These are phyloP conservation scores for Epichloe sylvatica DNA, from an alignment of 2,329 filamentous ascomycete species.

Conservation along the genomic window DNA sequence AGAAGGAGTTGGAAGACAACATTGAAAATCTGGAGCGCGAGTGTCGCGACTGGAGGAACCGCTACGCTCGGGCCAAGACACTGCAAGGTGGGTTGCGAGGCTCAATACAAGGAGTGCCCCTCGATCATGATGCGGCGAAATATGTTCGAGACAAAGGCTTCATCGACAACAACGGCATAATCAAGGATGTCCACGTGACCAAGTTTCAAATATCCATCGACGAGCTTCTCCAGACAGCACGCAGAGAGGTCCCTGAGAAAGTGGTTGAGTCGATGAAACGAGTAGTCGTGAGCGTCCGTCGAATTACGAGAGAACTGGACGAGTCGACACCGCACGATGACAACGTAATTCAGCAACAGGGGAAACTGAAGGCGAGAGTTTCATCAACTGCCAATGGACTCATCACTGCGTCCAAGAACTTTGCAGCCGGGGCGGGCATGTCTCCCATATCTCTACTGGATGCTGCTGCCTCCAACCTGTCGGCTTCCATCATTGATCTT, in stretches of 20 bases:
- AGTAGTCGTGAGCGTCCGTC: slow-evolving; percentile 68
- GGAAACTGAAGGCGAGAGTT: slow-evolving; percentile 64
- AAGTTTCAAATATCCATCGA: slow-evolving; percentile 92
- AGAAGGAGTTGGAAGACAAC: slow-evolving; percentile 62
- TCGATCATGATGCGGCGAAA: slow-evolving; percentile 56
- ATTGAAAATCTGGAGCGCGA: slow-evolving; percentile 69
- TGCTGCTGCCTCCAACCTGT: slow-evolving; percentile 81
- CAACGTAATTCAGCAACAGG: slow-evolving; percentile 41
- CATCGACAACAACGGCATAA: slow-evolving; percentile 56
- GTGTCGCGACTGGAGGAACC: slow-evolving; percentile 77
- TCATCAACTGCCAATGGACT: slow-evolving; percentile 92
- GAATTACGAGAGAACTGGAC: slow-evolving; percentile 71
- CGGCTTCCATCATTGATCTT: slow-evolving; percentile 73
- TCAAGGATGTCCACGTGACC: slow-evolving; percentile 86
- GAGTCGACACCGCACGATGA: slow-evolving; percentile 40
- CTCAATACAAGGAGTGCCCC: slow-evolving; percentile 61
- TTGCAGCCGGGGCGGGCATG: slow-evolving; percentile 65
- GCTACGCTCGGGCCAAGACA: slow-evolving; percentile 78
- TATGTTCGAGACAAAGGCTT: slow-evolving; percentile 54
- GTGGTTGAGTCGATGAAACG: slow-evolving; percentile 78
- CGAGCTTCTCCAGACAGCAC: slow-evolving; percentile 67
- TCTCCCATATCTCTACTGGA: slow-evolving; percentile 89
- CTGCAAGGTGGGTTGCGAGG: slow-evolving; percentile 71
- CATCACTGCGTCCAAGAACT: slow-evolving; percentile 90
- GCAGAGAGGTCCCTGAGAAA: slow-evolving; percentile 56